A percentile compares a stretch with the other conserved stretches of the same genome.
These are phyloP conservation scores for Trichosanthes cucumerina DNA, from an alignment of 306 rosid genomes.

Conservation along the genomic window DNA sequence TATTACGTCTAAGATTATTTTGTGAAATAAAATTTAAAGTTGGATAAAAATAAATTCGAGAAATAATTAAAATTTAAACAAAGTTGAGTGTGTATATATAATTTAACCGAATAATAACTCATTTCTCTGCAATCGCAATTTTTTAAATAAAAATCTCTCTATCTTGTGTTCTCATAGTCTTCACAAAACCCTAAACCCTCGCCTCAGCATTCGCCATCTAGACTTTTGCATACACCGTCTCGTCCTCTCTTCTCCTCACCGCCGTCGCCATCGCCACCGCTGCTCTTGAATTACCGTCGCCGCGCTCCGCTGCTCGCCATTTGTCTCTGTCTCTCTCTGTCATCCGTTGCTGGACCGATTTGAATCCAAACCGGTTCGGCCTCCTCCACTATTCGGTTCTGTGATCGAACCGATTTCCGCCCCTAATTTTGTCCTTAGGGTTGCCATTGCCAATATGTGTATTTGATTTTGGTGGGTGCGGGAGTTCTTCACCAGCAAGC, in stretches of 20 bases:
- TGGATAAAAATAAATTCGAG: no score
- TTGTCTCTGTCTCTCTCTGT: background rate
- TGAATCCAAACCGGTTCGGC: background rate
- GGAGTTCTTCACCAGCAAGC: background rate
- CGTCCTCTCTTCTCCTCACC: background rate
- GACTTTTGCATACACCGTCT: background rate
- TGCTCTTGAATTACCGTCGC: background rate
- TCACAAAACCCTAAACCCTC: conserved; percentile 5
- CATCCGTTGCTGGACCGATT: background rate
- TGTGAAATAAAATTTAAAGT: no score
- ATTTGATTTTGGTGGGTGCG: background rate
- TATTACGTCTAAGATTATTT: no score
- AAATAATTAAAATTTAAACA: no score
- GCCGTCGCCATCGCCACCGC: background rate
- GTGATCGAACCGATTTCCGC: background rate
- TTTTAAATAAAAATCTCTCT: no score
- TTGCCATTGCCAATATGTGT: background rate
- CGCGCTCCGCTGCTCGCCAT: background rate
- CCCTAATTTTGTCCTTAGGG: background rate
- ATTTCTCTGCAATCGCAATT: no score
- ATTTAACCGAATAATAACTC: no score
- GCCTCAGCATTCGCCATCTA: background rate
- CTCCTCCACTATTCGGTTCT: background rate
- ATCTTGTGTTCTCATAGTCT: background rate
- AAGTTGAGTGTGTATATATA: no score